Conservation (phyloP, 177 flowering plant species). For the Vitis hybrid region DNA sequence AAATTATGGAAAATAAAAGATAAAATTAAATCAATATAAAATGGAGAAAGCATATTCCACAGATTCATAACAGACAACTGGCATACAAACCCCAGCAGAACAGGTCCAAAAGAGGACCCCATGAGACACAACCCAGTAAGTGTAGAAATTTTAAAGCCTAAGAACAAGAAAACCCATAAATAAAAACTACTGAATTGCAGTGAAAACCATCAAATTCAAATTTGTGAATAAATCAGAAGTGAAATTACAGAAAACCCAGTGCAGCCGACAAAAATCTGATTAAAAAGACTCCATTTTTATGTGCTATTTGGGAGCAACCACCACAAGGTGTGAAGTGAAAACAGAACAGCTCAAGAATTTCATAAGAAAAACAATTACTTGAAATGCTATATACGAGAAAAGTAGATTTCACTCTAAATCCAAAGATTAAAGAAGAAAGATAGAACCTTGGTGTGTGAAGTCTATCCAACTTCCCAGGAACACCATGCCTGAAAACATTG, state of each 20-base stretch:
- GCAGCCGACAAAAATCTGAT: neutral
- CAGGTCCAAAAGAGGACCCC: conserved; percentile 11
- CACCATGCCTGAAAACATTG: conserved; percentile 16
- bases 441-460: conserved; percentile 42
- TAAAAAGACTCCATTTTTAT: neutral
- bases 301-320: neutral
- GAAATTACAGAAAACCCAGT: no score
- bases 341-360: no score
- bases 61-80: conserved; percentile 2
- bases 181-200: neutral
- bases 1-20: neutral
- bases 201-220: neutral
- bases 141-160: neutral
- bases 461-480: conserved; percentile 27
- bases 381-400: neutral
- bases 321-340: neutral
- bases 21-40: neutral
- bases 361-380: neutral
- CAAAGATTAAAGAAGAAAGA: neutral
- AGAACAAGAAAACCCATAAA: neutral
- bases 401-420: neutral
- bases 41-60: neutral
- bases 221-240: no score
- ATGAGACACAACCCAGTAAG: neutral
- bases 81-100: neutral